Conservation (phyloP, 192 early-diverging fungal genomes). For the Backusella liffmaniae region DNA sequence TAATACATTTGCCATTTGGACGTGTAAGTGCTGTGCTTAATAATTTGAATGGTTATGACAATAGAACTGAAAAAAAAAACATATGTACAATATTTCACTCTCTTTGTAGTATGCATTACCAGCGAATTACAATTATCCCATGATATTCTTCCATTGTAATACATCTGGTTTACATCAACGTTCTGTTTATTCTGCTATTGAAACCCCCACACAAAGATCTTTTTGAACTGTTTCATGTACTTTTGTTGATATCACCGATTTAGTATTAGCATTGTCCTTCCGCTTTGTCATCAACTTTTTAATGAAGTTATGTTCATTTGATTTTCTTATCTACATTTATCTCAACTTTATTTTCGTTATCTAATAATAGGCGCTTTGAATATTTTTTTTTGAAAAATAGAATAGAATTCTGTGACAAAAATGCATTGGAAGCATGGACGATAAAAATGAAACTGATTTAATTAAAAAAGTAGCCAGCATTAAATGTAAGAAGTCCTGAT, state of each 20-base stretch:
- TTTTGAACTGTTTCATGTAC: not conserved
- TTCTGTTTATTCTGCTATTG: not conserved
- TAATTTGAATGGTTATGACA: not conserved
- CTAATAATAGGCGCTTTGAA: not conserved
- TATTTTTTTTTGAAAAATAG: not conserved
- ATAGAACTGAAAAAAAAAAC: not conserved
- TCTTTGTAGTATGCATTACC: not conserved
- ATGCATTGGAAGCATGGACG: too few species aligned
- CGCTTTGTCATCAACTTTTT: not conserved
- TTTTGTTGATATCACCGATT: not conserved
- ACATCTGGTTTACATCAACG: not conserved
- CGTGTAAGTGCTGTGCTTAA: not conserved
- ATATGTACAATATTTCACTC: not conserved
- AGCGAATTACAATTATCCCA: not conserved
- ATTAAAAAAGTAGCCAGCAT: too few species aligned
- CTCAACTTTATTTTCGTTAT: not conserved
- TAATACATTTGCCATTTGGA: not conserved
- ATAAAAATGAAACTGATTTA: too few species aligned
- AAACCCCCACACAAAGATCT: not conserved
- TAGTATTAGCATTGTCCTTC: not conserved
- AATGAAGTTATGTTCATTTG: not conserved
- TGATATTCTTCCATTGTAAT: not conserved
- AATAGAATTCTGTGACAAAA: not conserved
- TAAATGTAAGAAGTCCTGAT: too few species aligned
- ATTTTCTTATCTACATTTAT: slow-evolving; percentile 4